These are phyloP conservation scores for Cryomyces minteri DNA, from an alignment of 495 filamentous ascomycete species.

Conservation along the genomic window DNA sequence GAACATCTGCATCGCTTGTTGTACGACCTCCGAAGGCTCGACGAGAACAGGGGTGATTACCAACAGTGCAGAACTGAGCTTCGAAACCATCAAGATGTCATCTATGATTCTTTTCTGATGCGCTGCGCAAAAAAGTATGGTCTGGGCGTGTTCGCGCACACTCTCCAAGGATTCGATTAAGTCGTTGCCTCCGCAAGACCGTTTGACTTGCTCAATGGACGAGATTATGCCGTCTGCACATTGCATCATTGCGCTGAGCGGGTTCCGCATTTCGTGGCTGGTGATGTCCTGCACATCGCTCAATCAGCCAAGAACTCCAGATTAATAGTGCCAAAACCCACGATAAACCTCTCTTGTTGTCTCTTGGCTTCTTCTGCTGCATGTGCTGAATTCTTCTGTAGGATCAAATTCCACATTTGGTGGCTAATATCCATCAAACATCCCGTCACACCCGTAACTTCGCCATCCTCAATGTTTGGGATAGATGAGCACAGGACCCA, in stretches of 20 bases:
- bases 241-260: slow-evolving; percentile 62
- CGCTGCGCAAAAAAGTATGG: slow-evolving; percentile 52
- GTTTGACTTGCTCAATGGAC: slow-evolving; percentile 27
- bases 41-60: slow-evolving; percentile 49
- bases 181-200: slow-evolving; percentile 3
- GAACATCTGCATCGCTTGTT: slow-evolving; percentile 53
- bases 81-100: slow-evolving; percentile 61
- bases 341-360: slow-evolving; percentile 53
- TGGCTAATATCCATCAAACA: slow-evolving; percentile 26
- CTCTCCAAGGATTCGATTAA: slow-evolving; percentile 30
- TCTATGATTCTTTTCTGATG: slow-evolving; percentile 72
- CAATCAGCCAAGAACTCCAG: no score
- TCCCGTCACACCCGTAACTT: slow-evolving; percentile 49
- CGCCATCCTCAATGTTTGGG: slow-evolving; percentile 40
- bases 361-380: slow-evolving; percentile 25
- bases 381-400: slow-evolving; percentile 37
- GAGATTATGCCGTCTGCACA: slow-evolving; percentile 60
- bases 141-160: slow-evolving; percentile 53
- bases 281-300: slow-evolving; percentile 39
- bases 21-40: slow-evolving; percentile 46
- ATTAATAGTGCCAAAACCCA: no score
- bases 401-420: slow-evolving; percentile 34
- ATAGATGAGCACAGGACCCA: slow-evolving; percentile 53
- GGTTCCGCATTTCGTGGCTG: slow-evolving; percentile 77
- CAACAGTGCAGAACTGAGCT: slow-evolving; percentile 61